Evolutionary conservation across 2,329 filamentous ascomycete species (phyloP).

Genomic region (Apiospora kogelbergensis): DNA sequence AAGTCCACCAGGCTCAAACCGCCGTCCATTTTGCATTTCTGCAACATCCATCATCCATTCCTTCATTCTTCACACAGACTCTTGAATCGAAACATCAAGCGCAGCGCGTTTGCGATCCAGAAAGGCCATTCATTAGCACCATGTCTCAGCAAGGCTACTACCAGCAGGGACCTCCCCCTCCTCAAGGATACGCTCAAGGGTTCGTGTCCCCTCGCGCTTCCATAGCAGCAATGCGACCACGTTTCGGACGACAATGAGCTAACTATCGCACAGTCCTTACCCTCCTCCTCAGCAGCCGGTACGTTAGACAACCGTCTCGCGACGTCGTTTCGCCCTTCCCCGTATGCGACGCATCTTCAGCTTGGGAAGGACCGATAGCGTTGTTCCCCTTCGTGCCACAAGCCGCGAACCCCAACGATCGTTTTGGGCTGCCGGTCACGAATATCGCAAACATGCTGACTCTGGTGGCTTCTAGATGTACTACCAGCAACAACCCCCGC

Average conservation of each 20-base stretch:
- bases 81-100: background rate
- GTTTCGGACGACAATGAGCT: background rate
- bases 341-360: background rate
- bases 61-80: background rate
- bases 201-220: background rate
- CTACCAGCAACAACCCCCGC: constrained; percentile 33
- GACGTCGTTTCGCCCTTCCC: background rate
- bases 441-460: constrained; percentile 2
- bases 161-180: constrained; percentile 4
- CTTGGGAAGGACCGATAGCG: background rate
- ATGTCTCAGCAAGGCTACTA: constrained; percentile 12
- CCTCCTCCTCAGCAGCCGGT: constrained; percentile 16
- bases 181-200: background rate
- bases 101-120: background rate
- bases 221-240: background rate
- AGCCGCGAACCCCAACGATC: background rate
- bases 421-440: background rate
- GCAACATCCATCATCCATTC: background rate
- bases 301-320: background rate
- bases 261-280: constrained; percentile 23
- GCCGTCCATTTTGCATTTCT: background rate
- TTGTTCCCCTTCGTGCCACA: background rate
- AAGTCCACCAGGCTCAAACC: constrained; percentile 1
- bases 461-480: constrained; percentile 29
- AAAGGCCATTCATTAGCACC: background rate